These are phyloP conservation scores for Ricinus communis DNA, from an alignment of 345 rosid genomes.

Conservation along the genomic window DNA sequence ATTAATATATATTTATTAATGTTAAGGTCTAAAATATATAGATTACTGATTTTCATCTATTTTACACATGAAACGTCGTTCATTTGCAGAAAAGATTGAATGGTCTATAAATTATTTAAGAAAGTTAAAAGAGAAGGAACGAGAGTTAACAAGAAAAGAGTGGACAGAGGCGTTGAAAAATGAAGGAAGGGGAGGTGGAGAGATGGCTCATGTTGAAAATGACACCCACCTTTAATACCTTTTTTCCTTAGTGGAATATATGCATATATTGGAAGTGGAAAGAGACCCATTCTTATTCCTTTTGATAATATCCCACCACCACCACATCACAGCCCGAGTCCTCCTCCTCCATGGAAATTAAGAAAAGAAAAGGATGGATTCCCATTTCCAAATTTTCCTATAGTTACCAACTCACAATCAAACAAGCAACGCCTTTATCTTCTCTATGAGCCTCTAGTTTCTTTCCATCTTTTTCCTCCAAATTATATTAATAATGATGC, in stretches of 20 bases:
- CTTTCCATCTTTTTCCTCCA: too few species aligned
- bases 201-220: background rate
- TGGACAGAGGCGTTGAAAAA: constrained; percentile 3
- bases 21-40: too few species aligned
- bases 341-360: background rate
- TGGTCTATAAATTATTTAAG: background rate
- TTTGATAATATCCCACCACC: background rate
- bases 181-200: background rate
- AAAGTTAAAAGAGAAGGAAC: background rate
- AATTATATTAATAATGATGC: too few species aligned
- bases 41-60: too few species aligned
- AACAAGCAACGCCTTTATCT: background rate
- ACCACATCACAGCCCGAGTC: background rate
- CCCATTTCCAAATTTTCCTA: background rate
- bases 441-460: background rate
- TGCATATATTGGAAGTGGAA: background rate
- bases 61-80: too few species aligned
- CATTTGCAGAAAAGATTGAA: too few species aligned
- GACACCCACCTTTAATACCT: background rate
- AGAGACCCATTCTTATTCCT: constrained; percentile 3
- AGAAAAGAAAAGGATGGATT: background rate
- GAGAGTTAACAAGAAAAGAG: background rate
- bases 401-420: background rate
- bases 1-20: too few species aligned
- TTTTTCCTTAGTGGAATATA: background rate